Percentiles rank a stretch among this genome's conserved stretches.
Conservation (phyloP, 768 basidiomycete genomes). For the Guyanaporus albipodus region DNA sequence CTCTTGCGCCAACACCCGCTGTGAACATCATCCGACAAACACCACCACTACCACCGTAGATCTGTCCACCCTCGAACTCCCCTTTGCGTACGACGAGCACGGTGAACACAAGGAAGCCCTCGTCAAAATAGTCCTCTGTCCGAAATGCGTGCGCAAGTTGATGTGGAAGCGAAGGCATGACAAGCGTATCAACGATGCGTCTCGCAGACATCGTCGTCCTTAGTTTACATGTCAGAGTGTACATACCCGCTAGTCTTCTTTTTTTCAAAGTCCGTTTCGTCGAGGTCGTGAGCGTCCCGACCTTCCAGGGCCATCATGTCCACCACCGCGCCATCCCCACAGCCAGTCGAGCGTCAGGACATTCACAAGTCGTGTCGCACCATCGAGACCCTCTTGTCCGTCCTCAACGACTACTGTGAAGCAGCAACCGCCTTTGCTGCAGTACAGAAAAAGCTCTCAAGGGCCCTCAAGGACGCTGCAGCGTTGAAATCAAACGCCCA, state of each 20-base stretch:
- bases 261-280: slow-evolving; percentile 24
- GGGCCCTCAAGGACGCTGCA: slow-evolving; percentile 64
- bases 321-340: slow-evolving; percentile 4
- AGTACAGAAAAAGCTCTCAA: slow-evolving; percentile 73
- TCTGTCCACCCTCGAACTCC: slow-evolving; percentile 80
- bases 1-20: slow-evolving; percentile 88
- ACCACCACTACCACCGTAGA: slow-evolving; percentile 24
- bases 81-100: slow-evolving; percentile 83
- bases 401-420: slow-evolving; percentile 74
- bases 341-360: slow-evolving; percentile 59
- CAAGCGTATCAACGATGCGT: too few relatives aligned
- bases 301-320: slow-evolving; percentile 10
- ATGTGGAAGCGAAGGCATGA: slow-evolving; percentile 80
- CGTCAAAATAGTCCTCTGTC: slow-evolving; percentile 88
- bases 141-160: slow-evolving; percentile 75
- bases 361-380: slow-evolving; percentile 81
- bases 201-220: too few relatives aligned
- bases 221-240: too few relatives aligned
- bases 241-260: too few relatives aligned
- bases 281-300: background rate
- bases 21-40: slow-evolving; percentile 62
- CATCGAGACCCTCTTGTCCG: slow-evolving; percentile 60
- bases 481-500: slow-evolving; percentile 54
- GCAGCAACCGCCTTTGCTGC: slow-evolving; percentile 56
- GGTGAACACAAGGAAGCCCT: slow-evolving; percentile 73